Base-by-base conservation (phyloP, 75 land plant species). In the Cunninghamia lanceolata region DNA sequence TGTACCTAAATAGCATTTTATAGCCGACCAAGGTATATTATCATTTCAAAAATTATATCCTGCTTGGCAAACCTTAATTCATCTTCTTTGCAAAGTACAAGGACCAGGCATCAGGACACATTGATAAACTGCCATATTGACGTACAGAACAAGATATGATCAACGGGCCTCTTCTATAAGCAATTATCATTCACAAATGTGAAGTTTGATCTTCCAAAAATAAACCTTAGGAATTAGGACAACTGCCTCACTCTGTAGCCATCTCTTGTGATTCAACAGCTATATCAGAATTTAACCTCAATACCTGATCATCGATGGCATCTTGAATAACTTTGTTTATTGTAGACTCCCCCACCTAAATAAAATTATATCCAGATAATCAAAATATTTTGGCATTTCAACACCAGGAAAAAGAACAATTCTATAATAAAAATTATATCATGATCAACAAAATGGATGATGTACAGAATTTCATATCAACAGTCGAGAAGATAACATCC, bases 301-400 rank as follows among this genome's bases (percentile, higher is more conserved):
- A 38, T 45, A 45, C n/a, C 32, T 43, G 82, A 80, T 80, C 13
- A 43, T 80, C 47, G n/a, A 80, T 80, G 25, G 30, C 46, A 28
- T 28, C 82, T 40, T 80, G 50, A 45, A 80, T 80, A 80, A 28
- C 47, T 42, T 43, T 80, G 47, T 80, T 80, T 19, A 80, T 80
- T 43, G 50, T 11, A 45, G 82, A 80, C n/a, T 43, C 30, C 9
- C 82, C 82, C 39, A 80, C 82, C 50, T 43, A 47, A 25, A n/a
- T 28, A 45, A 28, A 80, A 38, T 39, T 39, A 39, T 25, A 77
- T 77, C 80, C 28, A 45, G 30, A 43, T 9, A 80, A 8, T 45
- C 28, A 9, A 80, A 43, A 32, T 10, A 21, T 1, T 34, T 71
- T 71, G 13, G 35, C 35, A 71, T 71, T 59, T 59, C 25, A 59